Evolutionary conservation across 1,284 basidiomycete genomes (phyloP).

Genomic region (Ustilago trichophora): DNA sequence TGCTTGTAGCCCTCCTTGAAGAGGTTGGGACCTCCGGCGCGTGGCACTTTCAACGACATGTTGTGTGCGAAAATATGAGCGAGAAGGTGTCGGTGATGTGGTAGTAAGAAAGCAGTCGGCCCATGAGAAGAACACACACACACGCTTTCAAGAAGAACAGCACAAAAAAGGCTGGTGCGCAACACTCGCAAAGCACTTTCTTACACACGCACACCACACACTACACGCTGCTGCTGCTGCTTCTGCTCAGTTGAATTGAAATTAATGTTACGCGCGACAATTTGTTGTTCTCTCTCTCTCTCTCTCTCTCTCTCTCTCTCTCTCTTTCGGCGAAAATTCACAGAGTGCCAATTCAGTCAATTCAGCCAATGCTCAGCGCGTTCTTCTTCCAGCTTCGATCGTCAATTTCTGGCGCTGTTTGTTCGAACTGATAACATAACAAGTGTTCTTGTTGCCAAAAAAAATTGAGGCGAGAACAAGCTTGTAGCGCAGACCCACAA

Average conservation of each 20-base stretch:
- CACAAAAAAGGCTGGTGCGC: conserved; percentile 7
- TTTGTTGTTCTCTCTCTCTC: conserved; percentile 2
- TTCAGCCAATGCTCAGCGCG: conserved; percentile 8
- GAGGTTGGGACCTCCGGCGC: conserved; percentile 84
- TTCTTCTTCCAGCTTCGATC: conserved; percentile 48
- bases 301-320: too few relatives aligned
- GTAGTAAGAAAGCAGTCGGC: background rate
- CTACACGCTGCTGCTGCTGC: too few relatives aligned
- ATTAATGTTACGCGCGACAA: conserved; percentile 10
- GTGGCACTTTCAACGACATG: conserved; percentile 95
- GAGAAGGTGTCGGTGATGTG: conserved; percentile 1
- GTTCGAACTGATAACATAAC: background rate
- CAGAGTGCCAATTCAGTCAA: background rate
- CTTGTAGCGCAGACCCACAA: too few relatives aligned
- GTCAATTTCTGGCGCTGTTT: background rate
- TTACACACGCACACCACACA: conserved; percentile 1
- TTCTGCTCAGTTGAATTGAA: too few relatives aligned
- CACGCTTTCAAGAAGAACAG: conserved; percentile 7
- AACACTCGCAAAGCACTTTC: conserved; percentile 6
- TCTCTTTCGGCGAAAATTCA: background rate
- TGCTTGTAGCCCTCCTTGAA: conserved; percentile 81
- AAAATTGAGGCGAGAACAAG: too few relatives aligned
- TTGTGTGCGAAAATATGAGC: conserved; percentile 11
- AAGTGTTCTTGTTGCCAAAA: too few relatives aligned
- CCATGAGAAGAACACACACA: conserved; percentile 4